Base-by-base conservation (phyloP, 208 protist genomes). In the Kentomonas sorsogonicus region DNA sequence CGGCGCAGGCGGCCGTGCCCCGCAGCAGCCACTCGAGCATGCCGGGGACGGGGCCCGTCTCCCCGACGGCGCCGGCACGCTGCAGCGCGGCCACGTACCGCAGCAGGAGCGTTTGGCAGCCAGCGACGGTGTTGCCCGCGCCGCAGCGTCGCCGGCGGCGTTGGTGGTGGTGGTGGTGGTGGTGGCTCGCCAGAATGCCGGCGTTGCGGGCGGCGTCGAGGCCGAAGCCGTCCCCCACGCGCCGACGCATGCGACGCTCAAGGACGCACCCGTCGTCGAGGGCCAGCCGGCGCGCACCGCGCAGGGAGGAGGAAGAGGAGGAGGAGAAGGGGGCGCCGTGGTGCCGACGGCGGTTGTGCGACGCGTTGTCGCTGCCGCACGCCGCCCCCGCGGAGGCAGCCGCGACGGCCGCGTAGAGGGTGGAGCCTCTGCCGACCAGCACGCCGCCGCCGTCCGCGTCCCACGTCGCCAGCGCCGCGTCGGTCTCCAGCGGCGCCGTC, bases 181-280 rank as follows among this genome's bases (percentile, higher is more conserved):
- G 22, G 13, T 69, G 30, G 46, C 59, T 34, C 34, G 41, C 46
- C 29, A 86, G 63, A 10, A 79, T 80, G 10, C 43, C 45, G 34
- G 78, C 39, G 54, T 89, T 93, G 1, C 43, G 66, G 29, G 30
- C 57, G 0, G 86, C 71, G n/a, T 67, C 64, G 31, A 89, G 38
- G 22, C 83, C 79, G 58, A 94, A 94, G 31, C 86, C 86, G 2
- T 62, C 67, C 7, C 60, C 65, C 46, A 88, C 44, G 25, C 86
- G 86, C 7, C 53, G 60, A 25, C 77, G 78, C 83, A 94, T 94
- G 31, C 69, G 62, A 27, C 69, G 58, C 57, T 80, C 86, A 18
- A 85, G 72, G 41, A 69, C 78, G n/a, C 77, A 66, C 26, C 81
- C 72, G 6, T 70, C 70, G 27, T 79, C 59, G 15, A 79, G 66